phyloP scores from a whole-genome alignment of 2,329 filamentous ascomycete species.

The Sarocladiaceae sp. region DNA sequence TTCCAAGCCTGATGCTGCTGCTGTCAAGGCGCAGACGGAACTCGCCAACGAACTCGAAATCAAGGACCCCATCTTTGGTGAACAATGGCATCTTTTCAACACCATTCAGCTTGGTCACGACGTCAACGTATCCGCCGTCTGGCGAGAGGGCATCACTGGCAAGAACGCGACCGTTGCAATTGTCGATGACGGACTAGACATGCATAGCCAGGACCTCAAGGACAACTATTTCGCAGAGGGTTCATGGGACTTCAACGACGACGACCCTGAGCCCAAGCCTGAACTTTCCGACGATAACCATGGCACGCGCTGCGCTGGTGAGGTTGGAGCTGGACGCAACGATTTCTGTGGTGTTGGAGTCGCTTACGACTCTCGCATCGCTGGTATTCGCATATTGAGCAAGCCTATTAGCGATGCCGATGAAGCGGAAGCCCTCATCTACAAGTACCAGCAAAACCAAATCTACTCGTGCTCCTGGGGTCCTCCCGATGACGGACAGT shows the following conservation, averaged over 20 bases:
- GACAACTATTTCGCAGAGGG: constrained; percentile 91
- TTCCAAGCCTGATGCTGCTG: constrained; percentile 26
- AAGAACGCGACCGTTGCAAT: constrained; percentile 87
- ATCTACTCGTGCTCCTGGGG: constrained; percentile 99
- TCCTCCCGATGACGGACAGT: constrained; percentile 84
- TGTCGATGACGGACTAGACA: constrained; percentile 92
- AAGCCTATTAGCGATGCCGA: constrained; percentile 88
- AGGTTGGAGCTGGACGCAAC: constrained; percentile 89
- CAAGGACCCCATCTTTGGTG: constrained; percentile 81
- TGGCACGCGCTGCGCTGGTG: constrained; percentile 90
- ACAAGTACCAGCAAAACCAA: constrained; percentile 83
- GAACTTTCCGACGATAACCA: constrained; percentile 82
- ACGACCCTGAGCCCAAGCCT: constrained; percentile 72
- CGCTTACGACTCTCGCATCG: constrained; percentile 85
- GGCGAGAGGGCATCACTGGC: constrained; percentile 87
- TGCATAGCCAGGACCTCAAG: constrained; percentile 89
- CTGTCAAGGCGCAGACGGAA: constrained; percentile 52
- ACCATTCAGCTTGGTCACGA: constrained; percentile 78
- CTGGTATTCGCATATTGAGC: constrained; percentile 88
- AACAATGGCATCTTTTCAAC: constrained; percentile 97
- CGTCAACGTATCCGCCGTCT: constrained; percentile 92
- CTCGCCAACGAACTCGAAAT: constrained; percentile 69
- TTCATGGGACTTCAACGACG: constrained; percentile 95
- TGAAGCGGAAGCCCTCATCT: constrained; percentile 89
- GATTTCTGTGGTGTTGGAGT: constrained; percentile 94